phyloP scores from a whole-genome alignment of 1,284 basidiomycete species.

The Stereum hirsutum region DNA sequence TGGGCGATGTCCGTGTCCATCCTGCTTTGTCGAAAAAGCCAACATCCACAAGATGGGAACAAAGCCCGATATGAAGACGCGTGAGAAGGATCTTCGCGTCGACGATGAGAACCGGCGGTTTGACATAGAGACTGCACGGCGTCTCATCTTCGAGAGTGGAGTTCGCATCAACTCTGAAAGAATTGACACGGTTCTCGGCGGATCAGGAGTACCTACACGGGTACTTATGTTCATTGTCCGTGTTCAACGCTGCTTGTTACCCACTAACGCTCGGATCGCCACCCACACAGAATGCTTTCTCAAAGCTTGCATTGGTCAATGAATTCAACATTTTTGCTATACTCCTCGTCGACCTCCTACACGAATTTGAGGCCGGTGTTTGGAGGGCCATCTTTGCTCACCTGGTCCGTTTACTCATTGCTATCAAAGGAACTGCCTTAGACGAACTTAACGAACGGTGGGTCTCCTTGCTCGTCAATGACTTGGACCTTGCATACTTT shows the following conservation, averaged over 20 bases:
- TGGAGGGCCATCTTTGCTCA: constrained; percentile 19
- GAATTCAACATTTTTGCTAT: constrained; percentile 11
- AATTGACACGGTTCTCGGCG: constrained; percentile 8
- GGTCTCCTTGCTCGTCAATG: background rate
- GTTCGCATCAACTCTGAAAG: constrained; percentile 7
- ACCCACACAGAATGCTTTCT: constrained; percentile 7
- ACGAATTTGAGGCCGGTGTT: constrained; percentile 16
- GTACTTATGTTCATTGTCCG: constrained; percentile 7
- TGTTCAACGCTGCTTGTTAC: background rate
- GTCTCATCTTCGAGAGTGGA: constrained; percentile 12
- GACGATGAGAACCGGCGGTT: background rate
- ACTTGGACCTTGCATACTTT: no score
- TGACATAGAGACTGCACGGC: constrained; percentile 6
- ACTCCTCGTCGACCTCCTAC: constrained; percentile 15
- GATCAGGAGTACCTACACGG: constrained; percentile 12
- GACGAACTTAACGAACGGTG: constrained; percentile 5
- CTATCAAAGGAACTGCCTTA: constrained; percentile 1
- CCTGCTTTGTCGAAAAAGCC: constrained; percentile 8
- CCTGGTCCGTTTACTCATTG: constrained; percentile 16
- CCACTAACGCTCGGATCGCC: background rate
- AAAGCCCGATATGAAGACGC: constrained; percentile 3
- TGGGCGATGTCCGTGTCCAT: constrained; percentile 12
- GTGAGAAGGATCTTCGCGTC: background rate
- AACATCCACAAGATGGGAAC: constrained; percentile 8
- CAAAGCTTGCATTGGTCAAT: background rate